A percentile compares a stretch with the other conserved stretches of the same genome.
Conservation (phyloP, 208 protist genomes). For the Wallacemonas sp. region DNA sequence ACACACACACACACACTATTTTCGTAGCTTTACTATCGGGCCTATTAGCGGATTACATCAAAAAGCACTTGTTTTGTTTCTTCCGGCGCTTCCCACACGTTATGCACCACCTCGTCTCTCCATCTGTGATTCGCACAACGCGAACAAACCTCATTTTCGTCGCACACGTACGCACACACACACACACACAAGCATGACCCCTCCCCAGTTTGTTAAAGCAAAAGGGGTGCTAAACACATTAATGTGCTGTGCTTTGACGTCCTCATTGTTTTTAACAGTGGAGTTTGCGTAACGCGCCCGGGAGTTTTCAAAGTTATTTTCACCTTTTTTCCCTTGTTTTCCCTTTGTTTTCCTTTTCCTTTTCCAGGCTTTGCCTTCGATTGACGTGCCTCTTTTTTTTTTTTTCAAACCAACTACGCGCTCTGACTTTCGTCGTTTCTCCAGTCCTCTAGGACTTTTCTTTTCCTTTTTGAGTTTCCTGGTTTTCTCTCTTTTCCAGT, state of each 20-base stretch:
- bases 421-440: not conserved
- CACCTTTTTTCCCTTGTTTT: conserved; percentile 8
- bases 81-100: not conserved
- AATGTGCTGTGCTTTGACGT: not conserved
- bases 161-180: not conserved
- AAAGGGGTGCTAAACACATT: not conserved
- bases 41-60: not conserved
- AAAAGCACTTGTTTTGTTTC: conserved; percentile 5
- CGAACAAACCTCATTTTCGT: too few relatives aligned
- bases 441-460: not conserved
- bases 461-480: not conserved
- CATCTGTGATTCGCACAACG: too few relatives aligned
- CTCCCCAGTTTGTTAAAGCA: not conserved
- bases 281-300: not conserved
- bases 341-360: conserved; percentile 14
- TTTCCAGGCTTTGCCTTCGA: too few relatives aligned
- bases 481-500: not conserved
- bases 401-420: not conserved
- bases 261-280: conserved; percentile 5
- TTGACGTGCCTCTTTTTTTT: not conserved
- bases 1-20: conserved; percentile 2
- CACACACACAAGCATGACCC: not conserved
- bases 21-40: too few relatives aligned
- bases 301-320: not conserved
- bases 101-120: too few relatives aligned